Evolutionary conservation across 176 grass and related monocot species (phyloP), one percentile per base, ranked within the genome.

Genomic region (Juncus effusus): DNA sequence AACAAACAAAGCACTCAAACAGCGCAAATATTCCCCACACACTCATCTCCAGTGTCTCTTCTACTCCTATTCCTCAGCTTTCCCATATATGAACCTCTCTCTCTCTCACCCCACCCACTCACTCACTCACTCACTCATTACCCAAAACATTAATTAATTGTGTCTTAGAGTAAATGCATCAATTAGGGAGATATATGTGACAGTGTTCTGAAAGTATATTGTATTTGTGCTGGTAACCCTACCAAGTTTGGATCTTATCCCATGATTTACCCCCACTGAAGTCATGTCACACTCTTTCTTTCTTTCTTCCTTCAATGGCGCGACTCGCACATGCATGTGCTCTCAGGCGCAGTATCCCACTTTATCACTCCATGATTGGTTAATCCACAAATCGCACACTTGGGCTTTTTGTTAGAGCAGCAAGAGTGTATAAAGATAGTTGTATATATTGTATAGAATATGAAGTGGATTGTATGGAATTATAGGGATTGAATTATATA

Each of bases 281-380:
- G 16, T 70, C 64, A 52, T 61, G 65, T 67, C 74, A 65, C 35
- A 9, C 13, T 78, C 74, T 68, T 49, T 54, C 35, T 28, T 28
- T 28, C 19, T 28, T 28, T 51, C 39, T 42, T 66, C 64, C 63
- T 77, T n/a, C 74, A 47, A 75, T 75, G 60, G 63, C 74, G 62
- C 60, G 64, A 54, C 44, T 38, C 11, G 65, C 76, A 78, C 76
- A 75, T 75, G 72, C 72, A 75, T 75, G 72, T 58, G 44, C 7
- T 54, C 3, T 12, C 64, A 62, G 40, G 2, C 10, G 51, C 39
- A 49, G 16, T 28, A 28, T 45, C 42, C 76, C 28, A 63, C 56
- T 78, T 78, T 63, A 53, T 63, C 47, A 62, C 13, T 2, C 61
- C 7, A 51, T 78, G 35, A 78, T 70, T 71, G 76, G 62, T 15